Percentiles rank a stretch among this genome's conserved stretches.
Conservation (phyloP, 179 eudicot genomes). For the Patellifolia procumbens region DNA sequence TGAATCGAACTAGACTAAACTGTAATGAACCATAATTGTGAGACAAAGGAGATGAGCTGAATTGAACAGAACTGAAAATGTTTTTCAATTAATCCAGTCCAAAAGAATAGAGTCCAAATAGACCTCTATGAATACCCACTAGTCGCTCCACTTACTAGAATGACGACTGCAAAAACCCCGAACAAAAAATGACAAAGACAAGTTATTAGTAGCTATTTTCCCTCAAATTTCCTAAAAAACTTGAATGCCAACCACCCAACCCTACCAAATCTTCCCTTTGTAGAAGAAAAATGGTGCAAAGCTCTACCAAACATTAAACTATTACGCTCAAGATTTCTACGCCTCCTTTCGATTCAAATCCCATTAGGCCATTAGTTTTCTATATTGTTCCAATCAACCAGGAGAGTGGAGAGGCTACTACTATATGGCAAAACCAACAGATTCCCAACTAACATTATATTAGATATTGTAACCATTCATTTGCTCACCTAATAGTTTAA, state of each 20-base stretch:
- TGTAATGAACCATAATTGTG: too few species aligned
- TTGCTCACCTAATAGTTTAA: neutral
- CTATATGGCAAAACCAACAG: neutral
- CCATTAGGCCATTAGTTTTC: neutral
- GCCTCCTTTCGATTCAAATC: neutral
- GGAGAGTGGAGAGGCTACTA: neutral
- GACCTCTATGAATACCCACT: neutral
- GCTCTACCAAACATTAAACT: conserved; percentile 7
- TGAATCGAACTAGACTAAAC: too few species aligned
- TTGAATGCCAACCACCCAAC: neutral
- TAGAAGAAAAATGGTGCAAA: neutral
- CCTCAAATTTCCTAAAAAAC: neutral
- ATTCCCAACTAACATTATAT: neutral
- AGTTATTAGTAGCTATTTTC: neutral
- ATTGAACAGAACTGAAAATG: too few species aligned
- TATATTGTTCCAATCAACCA: neutral
- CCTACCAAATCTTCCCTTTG: neutral
- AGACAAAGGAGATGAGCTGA: too few species aligned
- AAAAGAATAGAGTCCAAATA: too few species aligned
- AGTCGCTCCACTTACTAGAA: neutral
- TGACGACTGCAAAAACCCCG: neutral
- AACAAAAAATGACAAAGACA: neutral
- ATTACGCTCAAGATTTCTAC: neutral
- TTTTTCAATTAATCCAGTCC: too few species aligned
- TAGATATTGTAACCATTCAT: neutral